Percentiles rank a stretch among this genome's conserved stretches.
These are phyloP conservation scores for Mucor irregularis DNA, from an alignment of 371 early-diverging fungal genomes.

Conservation along the genomic window DNA sequence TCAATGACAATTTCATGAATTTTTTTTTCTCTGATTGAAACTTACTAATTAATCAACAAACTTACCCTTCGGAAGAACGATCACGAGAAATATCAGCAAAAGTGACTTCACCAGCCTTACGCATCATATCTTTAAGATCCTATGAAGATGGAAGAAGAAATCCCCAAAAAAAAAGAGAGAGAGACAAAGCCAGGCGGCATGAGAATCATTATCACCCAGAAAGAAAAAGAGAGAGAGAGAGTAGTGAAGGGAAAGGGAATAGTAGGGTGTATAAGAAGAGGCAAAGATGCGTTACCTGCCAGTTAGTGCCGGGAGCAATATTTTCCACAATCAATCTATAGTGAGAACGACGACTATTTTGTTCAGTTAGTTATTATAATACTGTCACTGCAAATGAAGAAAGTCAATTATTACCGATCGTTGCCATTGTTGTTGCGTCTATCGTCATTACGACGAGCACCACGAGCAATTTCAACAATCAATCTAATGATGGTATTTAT, in stretches of 20 bases:
- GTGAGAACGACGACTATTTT: constrained; percentile 52
- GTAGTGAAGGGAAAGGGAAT: constrained; percentile 7
- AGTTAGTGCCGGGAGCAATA: constrained; percentile 71
- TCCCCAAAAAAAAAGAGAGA: constrained; percentile 16
- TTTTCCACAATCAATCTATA: constrained; percentile 73
- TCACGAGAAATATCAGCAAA: constrained; percentile 88
- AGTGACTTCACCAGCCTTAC: constrained; percentile 93
- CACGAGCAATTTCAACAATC: constrained; percentile 76
- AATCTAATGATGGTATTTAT: constrained; percentile 60
- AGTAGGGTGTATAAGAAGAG: constrained; percentile 4
- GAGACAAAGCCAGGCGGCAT: constrained; percentile 16
- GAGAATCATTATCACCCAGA: constrained; percentile 10
- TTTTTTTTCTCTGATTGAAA: neutral
- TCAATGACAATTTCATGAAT: constrained; percentile 1
- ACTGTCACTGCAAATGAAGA: too few species aligned
- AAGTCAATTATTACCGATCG: constrained; percentile 31
- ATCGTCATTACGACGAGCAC: constrained; percentile 56
- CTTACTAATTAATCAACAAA: neutral
- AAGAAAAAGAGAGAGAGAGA: constrained; percentile 21
- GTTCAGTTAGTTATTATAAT: too few species aligned
- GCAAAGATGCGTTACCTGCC: constrained; percentile 73
- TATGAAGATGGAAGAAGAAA: constrained; percentile 33
- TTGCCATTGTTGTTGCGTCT: constrained; percentile 37
- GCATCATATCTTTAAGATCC: constrained; percentile 96
- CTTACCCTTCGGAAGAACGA: constrained; percentile 86